Percentiles rank a stretch among this genome's conserved stretches.
phyloP scores from a whole-genome alignment of 306 rosid species.

The Pyrus pyrifolia region DNA sequence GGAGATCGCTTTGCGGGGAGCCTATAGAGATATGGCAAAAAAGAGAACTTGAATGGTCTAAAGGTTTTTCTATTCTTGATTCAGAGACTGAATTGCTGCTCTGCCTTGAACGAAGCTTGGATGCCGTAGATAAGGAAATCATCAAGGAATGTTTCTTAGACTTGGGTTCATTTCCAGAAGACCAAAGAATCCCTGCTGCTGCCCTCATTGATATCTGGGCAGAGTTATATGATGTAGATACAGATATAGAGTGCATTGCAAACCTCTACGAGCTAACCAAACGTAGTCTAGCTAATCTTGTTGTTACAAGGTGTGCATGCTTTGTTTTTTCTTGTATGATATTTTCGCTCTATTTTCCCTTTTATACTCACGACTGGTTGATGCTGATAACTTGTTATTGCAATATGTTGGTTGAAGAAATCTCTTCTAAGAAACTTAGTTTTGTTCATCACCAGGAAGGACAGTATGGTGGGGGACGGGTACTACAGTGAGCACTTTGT shows the following conservation, averaged over 20 bases:
- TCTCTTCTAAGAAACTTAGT: neutral
- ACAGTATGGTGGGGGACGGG: neutral
- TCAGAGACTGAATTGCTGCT: slow-evolving; percentile 3
- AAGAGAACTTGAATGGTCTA: slow-evolving; percentile 11
- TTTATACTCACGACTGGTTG: too few species aligned
- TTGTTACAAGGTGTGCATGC: neutral
- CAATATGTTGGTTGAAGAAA: neutral
- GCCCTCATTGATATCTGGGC: slow-evolving; percentile 60
- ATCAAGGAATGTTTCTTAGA: slow-evolving; percentile 46
- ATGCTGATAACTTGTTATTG: neutral
- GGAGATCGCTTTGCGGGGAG: slow-evolving; percentile 29
- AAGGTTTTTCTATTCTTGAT: slow-evolving; percentile 22
- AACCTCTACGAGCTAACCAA: slow-evolving; percentile 6
- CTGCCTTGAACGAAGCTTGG: slow-evolving; percentile 36
- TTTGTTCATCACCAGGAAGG: slow-evolving; percentile 27
- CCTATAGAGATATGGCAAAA: slow-evolving; percentile 18
- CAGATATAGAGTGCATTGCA: slow-evolving; percentile 18
- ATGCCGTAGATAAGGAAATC: slow-evolving; percentile 12
- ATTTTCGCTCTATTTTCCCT: slow-evolving; percentile 26
- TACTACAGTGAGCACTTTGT: neutral
- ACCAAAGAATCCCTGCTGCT: slow-evolving; percentile 38
- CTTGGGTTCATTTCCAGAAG: slow-evolving; percentile 33
- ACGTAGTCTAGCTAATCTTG: slow-evolving; percentile 27
- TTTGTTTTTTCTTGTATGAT: neutral
- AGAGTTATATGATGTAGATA: slow-evolving; percentile 32